Evolutionary conservation across 495 filamentous ascomycete genomes (phyloP), one percentile per base, ranked within the genome.

Genomic region (Sordaria brevicollis): DNA sequence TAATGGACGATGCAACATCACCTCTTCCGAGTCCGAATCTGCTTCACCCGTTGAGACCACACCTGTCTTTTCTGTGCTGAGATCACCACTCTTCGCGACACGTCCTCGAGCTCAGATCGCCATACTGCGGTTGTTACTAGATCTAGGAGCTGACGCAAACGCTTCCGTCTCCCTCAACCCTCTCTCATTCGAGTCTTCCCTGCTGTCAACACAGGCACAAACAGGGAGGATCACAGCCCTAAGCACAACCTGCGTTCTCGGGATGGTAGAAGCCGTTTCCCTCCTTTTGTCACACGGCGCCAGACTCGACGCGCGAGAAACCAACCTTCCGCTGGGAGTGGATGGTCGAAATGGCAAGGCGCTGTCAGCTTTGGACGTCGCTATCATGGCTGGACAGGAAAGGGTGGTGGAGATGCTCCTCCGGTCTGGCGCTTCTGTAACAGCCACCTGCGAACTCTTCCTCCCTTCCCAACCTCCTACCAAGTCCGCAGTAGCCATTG

Each of bases 101-200:
- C n/a, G 49, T 0, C 74, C 75, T 3, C 38, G 29, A 8, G 31
- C 72, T 1, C 74, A 75, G 1, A 62, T 71, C 19, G 74, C 70
- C 19, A 68, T 77, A 33, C 43, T 77, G 7, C 36, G 39, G 0
- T 67, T 77, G 21, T 36, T 77, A 0, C 71, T 77, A 0, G 76
- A 76, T 29, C 19, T 70, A 37, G 76, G 76, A 4, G 76, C 76
- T 0, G 70, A 77, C n/a, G 65, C 72, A 0, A 72, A 77, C 21
- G 43, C 62, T 1, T 66, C 36, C 1, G 35, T 49, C 7, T 31
- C 49, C 25, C 0, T 33, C 13, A 11, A 13, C 11, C 49, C 49
- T 6, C 49, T 62, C 0, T 31, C 49, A 31, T 31, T 29, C 49
- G 49, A 54, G 7, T 57, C 21, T 0, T 6, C 49, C 5, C 21